Evolutionary conservation across 2,329 filamentous ascomycete species (phyloP), one percentile per base, ranked within the genome.

Genomic region (Sporothrix pseudoabietina): DNA sequence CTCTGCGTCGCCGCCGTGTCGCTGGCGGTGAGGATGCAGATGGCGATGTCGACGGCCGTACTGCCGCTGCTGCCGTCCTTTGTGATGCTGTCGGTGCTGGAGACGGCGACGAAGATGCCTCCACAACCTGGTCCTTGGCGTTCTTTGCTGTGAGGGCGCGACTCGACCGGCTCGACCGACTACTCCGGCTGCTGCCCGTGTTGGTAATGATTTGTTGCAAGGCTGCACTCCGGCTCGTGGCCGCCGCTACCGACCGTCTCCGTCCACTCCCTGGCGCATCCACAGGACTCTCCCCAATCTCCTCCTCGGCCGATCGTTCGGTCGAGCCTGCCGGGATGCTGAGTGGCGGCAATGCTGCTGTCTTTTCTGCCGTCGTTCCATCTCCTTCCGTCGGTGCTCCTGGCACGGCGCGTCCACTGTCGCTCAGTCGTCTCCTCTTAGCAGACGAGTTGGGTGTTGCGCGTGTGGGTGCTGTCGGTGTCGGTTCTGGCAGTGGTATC

Each of bases 191-290:
- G 16, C 80, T 78, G 19, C 80, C 79, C 1, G 78, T 77, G 10
- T 72, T 73, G 78, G 77, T 76, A 0, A 86, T 71, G 0, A 82
- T 79, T 71, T 82, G 80, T 61, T 85, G 83, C 19, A 88, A 77
- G n/a, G 82, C 81, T 0, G 76, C 74, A 0, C 76, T 77, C 3
- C 77, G 77, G 1, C 80, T 81, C 8, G 83, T 74, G 1, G 80
- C 80, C 0, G 80, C 66, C 9, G 9, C 19, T 16, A 86, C 77
- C 3, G 78, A 82, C 35, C 84, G 82, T 68, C 87, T 80, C 9
- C 83, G 83, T 0, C 87, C 88, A 75, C 87, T 89, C 2, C 87
- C 88, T 0, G 87, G 88, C 16, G 87, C 87, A 75, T 86, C 79
- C 9, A 77, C 80, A 0, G 88, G 88, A 72, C 87, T 89, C 77